Percentiles rank a stretch among this genome's conserved stretches.
Conservation (phyloP, 495 filamentous ascomycete species). For the Annulohypoxylon moriforme region DNA sequence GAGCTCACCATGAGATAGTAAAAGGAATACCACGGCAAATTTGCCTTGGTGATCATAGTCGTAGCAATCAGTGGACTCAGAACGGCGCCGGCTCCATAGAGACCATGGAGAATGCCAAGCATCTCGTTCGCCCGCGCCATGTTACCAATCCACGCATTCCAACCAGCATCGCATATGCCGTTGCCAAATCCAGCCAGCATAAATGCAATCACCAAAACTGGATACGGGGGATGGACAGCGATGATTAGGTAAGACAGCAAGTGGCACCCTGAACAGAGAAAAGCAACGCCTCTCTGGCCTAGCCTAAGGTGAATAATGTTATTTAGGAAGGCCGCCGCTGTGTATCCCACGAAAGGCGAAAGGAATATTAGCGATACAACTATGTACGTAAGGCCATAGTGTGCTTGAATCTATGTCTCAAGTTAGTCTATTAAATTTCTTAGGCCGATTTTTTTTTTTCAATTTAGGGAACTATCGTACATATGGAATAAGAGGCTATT, state of each 20-base stretch:
- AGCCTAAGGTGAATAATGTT: conserved; percentile 65
- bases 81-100: conserved; percentile 81
- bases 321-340: conserved; percentile 78
- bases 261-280: conserved; percentile 72
- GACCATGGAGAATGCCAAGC: conserved; percentile 76
- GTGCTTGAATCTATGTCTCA: conserved; percentile 62
- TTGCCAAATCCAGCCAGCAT: conserved; percentile 77
- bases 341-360: conserved; percentile 82
- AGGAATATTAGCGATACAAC: conserved; percentile 85
- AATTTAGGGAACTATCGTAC: conserved; percentile 51
- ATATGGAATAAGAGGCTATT: conserved; percentile 69
- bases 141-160: conserved; percentile 86
- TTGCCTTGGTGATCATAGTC: conserved; percentile 69
- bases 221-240: conserved; percentile 76
- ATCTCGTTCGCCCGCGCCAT: conserved; percentile 75
- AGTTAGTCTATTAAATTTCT: background rate
- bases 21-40: conserved; percentile 71
- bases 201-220: conserved; percentile 77
- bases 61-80: conserved; percentile 83
- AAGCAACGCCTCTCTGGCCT: conserved; percentile 80
- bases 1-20: conserved; percentile 67
- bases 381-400: conserved; percentile 80
- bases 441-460: conserved; percentile 41
- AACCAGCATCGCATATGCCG: conserved; percentile 76
- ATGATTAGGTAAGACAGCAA: conserved; percentile 76